Percentiles rank a stretch among this genome's conserved stretches.
Conservation (phyloP, 148 eudicot genomes). For the Diospyros lotus region DNA sequence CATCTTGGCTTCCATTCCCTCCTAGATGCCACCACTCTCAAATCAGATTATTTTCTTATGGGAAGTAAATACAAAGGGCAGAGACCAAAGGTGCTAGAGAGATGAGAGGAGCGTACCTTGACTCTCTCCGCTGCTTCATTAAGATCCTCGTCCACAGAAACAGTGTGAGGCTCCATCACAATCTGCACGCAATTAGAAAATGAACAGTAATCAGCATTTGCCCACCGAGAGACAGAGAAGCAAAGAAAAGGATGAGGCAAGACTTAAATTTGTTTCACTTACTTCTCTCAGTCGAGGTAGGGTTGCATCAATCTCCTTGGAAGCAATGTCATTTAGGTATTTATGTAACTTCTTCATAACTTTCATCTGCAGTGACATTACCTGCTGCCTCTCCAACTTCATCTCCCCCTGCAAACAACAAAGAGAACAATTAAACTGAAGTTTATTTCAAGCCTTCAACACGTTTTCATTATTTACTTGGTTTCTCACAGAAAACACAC, state of each 20-base stretch:
- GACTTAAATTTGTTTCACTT: slow-evolving; percentile 25
- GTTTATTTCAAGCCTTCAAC: neutral
- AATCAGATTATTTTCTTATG: neutral
- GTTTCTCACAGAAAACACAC: neutral
- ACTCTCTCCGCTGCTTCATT: slow-evolving; percentile 62
- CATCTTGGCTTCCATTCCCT: slow-evolving; percentile 54
- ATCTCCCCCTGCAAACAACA: slow-evolving; percentile 53
- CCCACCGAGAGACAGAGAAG: neutral
- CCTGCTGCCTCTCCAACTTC: slow-evolving; percentile 73
- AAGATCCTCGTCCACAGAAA: slow-evolving; percentile 82
- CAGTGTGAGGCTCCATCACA: slow-evolving; percentile 58
- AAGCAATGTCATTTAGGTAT: slow-evolving; percentile 48
- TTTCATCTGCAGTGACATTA: slow-evolving; percentile 64
- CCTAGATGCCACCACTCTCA: slow-evolving; percentile 28
- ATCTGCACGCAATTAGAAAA: slow-evolving; percentile 36
- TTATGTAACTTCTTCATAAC: slow-evolving; percentile 71
- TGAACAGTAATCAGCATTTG: neutral
- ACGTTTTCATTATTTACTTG: neutral
- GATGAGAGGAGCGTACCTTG: slow-evolving; percentile 33
- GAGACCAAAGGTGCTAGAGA: neutral
- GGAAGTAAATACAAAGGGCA: neutral
- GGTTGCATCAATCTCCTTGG: slow-evolving; percentile 54
- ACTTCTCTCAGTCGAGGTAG: slow-evolving; percentile 63
- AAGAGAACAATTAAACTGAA: neutral
- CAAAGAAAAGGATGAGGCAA: neutral